phyloP scores from a whole-genome alignment of 2,329 filamentous ascomycete species.

The Penicillium sp. region DNA sequence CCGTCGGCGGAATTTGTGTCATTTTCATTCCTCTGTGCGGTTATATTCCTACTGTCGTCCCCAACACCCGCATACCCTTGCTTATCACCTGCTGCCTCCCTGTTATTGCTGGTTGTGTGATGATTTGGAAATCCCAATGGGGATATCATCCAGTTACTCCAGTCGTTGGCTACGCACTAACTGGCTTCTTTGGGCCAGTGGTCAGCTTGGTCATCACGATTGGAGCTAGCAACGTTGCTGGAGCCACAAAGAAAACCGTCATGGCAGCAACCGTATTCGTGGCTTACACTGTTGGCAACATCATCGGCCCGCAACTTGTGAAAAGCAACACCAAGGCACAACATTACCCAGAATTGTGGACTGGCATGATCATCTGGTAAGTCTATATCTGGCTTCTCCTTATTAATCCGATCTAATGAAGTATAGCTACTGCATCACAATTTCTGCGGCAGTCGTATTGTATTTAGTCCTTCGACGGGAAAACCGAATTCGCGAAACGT shows the following conservation, averaged over 20 bases:
- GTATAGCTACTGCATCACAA: conserved; percentile 64
- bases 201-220: conserved; percentile 61
- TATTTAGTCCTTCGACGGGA: conserved; percentile 60
- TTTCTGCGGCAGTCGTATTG: conserved; percentile 55
- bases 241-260: conserved; percentile 74
- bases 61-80: conserved; percentile 64
- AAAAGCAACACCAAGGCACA: conserved; percentile 61
- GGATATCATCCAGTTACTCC: conserved; percentile 63
- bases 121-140: conserved; percentile 71
- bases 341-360: conserved; percentile 72
- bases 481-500: conserved; percentile 52
- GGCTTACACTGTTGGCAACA: conserved; percentile 73
- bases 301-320: conserved; percentile 71
- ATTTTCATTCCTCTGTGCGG: conserved; percentile 66
- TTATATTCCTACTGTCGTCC: conserved; percentile 59
- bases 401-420: background rate
- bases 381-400: conserved; percentile 11
- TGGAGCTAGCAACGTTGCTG: conserved; percentile 67
- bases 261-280: conserved; percentile 73
- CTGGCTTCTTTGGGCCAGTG: conserved; percentile 69
- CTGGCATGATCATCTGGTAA: conserved; percentile 62
- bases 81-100: conserved; percentile 67
- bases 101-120: conserved; percentile 69
- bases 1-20: conserved; percentile 66
- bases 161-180: conserved; percentile 68